Evolutionary conservation across 2,329 filamentous ascomycete species (phyloP), one percentile per base, ranked within the genome.

Genomic region (Phaeosphaeria sp.): DNA sequence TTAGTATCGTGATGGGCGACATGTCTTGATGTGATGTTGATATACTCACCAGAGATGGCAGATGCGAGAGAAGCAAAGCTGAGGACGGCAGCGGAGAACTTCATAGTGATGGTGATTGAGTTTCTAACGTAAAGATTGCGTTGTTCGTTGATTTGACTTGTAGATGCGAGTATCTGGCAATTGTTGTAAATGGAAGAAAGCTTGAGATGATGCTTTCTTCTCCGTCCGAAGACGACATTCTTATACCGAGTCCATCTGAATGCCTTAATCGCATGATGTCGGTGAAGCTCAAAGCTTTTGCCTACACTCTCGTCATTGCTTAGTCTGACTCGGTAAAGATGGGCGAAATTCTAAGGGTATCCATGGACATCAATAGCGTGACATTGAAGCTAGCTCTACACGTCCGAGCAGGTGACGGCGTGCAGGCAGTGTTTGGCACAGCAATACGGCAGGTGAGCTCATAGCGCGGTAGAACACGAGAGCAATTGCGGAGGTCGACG

Each of bases 81-180:
- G 48, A 74, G 64, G 56, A 60, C 65, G 43, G 67, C 49, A 40
- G 71, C 58, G 61, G 65, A 67, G 68, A 75, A 72, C 67, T 75
- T 73, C 75, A 76, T 75, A 49, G 33, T 74, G 66, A 49, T 66
- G 45, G 30, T 36, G 49, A 58, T 24, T 47, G 18, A 22, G 18
- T 46, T 42, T 42, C 21, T 44, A 17, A 22, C 22, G 36, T 36
- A 18, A 51, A 43, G 40, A 24, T 25, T 30, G 18, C 4, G 6
- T 49, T 42, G 9, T 20, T 36, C 17, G 48, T 53, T 58, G 33
- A 47, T 3, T 30, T 30, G 25, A 30, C 25, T 5, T 30, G 11
- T 30, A 36, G 30, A 13, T 36, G 15, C 11, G 11, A 13, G 30
- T 36, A 13, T 54, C 42, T 63, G 49, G 11, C 61, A 48, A 47